phyloP scores from a whole-genome alignment of 371 early-diverging fungal species.

The Nematocida parisii region DNA sequence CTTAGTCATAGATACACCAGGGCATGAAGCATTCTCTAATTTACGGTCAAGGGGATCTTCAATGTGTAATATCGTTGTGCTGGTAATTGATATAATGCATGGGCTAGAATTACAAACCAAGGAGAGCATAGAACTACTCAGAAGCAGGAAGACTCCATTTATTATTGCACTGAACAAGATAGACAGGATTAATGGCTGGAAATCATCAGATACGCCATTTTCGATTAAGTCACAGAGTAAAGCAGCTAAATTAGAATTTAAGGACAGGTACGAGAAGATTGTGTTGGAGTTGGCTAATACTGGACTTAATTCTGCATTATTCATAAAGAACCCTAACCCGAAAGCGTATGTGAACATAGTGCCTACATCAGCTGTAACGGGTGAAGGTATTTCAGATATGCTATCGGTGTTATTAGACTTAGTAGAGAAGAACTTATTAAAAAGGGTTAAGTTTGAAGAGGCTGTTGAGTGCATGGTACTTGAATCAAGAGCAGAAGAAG shows the following conservation, averaged over 20 bases:
- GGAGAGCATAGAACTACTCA: conserved; percentile 87
- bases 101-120: conserved; percentile 97
- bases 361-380: conserved; percentile 96
- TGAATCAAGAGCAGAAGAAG: conserved; percentile 99
- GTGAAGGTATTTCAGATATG: conserved; percentile 97
- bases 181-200: conserved; percentile 95
- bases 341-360: conserved; percentile 90
- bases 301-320: conserved; percentile 87
- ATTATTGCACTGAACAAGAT: conserved; percentile 99
- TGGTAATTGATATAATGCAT: conserved; percentile 99
- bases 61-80: conserved; percentile 97
- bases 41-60: conserved; percentile 93
- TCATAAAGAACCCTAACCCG: conserved; percentile 89
- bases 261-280: conserved; percentile 77
- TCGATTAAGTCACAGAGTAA: conserved; percentile 78
- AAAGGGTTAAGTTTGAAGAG: conserved; percentile 85
- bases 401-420: conserved; percentile 83
- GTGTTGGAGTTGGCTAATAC: conserved; percentile 88
- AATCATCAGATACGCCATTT: conserved; percentile 70
- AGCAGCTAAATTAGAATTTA: conserved; percentile 80
- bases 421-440: conserved; percentile 88
- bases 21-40: conserved; percentile 99
- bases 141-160: conserved; percentile 92
- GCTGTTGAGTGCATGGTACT: conserved; percentile 95
- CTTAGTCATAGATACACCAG: conserved; percentile 97